phyloP scores from a whole-genome alignment of 768 basidiomycete genomes.

The Mycena floridula region DNA sequence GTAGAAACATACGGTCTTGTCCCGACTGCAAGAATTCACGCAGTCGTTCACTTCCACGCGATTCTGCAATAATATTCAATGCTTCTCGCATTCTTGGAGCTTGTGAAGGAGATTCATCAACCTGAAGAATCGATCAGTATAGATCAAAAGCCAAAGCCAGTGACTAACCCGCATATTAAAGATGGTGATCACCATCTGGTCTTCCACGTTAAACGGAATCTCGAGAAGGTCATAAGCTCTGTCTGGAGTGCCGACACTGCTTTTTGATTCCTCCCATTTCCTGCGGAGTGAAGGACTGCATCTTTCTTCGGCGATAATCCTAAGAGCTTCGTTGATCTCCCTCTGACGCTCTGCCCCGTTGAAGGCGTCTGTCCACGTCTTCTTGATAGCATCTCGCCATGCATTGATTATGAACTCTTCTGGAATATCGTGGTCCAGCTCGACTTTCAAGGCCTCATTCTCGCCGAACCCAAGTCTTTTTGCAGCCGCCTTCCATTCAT shows the following conservation, averaged over 20 bases:
- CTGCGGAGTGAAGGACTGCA: slow-evolving; percentile 43
- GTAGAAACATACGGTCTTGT: slow-evolving; percentile 58
- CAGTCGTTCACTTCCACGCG: slow-evolving; percentile 66
- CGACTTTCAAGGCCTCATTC: slow-evolving; percentile 51
- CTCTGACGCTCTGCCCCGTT: slow-evolving; percentile 41
- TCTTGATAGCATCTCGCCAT: slow-evolving; percentile 56
- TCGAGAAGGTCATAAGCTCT: slow-evolving; percentile 70
- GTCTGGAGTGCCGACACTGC: slow-evolving; percentile 56
- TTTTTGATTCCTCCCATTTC: slow-evolving; percentile 49
- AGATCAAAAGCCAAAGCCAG: slow-evolving; percentile 3
- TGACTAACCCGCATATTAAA: slow-evolving; percentile 58
- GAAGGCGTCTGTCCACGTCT: slow-evolving; percentile 47
- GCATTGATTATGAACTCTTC: slow-evolving; percentile 67
- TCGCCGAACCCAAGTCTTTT: slow-evolving; percentile 60
- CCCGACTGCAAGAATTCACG: slow-evolving; percentile 61
- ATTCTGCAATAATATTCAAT: slow-evolving; percentile 66
- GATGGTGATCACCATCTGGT: slow-evolving; percentile 70
- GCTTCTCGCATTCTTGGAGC: slow-evolving; percentile 70
- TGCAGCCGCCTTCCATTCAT: slow-evolving; percentile 46
- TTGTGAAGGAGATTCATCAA: slow-evolving; percentile 67
- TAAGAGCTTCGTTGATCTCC: slow-evolving; percentile 62
- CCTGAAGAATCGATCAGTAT: slow-evolving; percentile 27
- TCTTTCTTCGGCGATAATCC: slow-evolving; percentile 59
- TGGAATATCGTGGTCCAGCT: slow-evolving; percentile 64
- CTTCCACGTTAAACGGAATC: slow-evolving; percentile 65